These are phyloP conservation scores for Botrytis aclada DNA, from an alignment of 2,329 filamentous ascomycete genomes.

Conservation along the genomic window DNA sequence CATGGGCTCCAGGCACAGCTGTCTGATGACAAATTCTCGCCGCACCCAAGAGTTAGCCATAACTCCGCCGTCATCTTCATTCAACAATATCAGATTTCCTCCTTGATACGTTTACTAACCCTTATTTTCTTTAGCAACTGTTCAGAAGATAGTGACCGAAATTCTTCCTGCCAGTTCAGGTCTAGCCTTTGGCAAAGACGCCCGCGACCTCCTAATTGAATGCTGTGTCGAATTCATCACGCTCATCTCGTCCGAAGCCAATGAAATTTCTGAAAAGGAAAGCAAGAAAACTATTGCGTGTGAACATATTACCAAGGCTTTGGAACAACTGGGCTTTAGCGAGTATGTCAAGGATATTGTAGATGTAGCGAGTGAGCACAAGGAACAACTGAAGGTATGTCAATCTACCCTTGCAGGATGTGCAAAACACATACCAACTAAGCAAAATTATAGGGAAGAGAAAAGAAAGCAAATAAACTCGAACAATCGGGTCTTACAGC, in stretches of 20 bases:
- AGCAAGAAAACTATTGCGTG: slow-evolving; percentile 99
- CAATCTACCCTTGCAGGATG: background rate
- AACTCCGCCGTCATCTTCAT: background rate
- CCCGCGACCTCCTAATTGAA: slow-evolving; percentile 91
- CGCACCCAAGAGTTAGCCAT: background rate
- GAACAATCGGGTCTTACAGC: slow-evolving; percentile 89
- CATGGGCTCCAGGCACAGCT: background rate
- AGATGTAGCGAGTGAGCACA: slow-evolving; percentile 85
- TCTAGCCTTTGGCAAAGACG: slow-evolving; percentile 89
- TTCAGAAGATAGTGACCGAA: slow-evolving; percentile 88
- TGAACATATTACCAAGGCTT: slow-evolving; percentile 93
- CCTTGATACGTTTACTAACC: background rate
- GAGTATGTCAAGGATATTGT: slow-evolving; percentile 88
- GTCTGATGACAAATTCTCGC: background rate
- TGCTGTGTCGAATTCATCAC: slow-evolving; percentile 99
- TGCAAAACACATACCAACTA: slow-evolving; percentile 14
- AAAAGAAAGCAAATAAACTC: slow-evolving; percentile 97
- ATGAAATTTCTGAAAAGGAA: slow-evolving; percentile 98
- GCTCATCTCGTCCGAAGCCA: slow-evolving; percentile 95
- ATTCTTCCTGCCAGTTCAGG: slow-evolving; percentile 77
- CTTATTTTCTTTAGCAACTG: slow-evolving; percentile 49
- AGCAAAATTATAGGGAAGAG: slow-evolving; percentile 62
- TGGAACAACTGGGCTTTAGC: slow-evolving; percentile 87
- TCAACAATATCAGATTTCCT: background rate
- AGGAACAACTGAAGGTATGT: slow-evolving; percentile 83